Evolutionary conservation across 768 basidiomycete genomes (phyloP).

Genomic region (Lactarius pseudohatsudake): DNA sequence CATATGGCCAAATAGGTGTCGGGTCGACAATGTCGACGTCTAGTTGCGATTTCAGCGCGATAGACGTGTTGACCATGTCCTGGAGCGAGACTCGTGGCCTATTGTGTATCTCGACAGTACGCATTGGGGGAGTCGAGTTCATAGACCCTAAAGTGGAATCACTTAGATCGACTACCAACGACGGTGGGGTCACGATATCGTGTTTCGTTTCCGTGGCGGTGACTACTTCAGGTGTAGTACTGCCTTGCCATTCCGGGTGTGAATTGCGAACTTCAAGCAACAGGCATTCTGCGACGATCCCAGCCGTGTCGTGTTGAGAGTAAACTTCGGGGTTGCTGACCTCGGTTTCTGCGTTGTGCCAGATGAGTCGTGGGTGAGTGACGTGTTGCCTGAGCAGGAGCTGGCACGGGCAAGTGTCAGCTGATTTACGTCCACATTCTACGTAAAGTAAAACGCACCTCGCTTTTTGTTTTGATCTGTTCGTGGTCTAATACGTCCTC

Average conservation of each 20-base stretch:
- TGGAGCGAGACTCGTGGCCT: constrained; percentile 55
- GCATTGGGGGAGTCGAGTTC: constrained; percentile 23
- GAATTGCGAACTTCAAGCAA: constrained; percentile 28
- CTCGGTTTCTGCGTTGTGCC: constrained; percentile 24
- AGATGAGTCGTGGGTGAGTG: constrained; percentile 27
- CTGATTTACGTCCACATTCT: neutral
- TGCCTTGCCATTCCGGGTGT: constrained; percentile 8
- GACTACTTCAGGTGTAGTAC: neutral
- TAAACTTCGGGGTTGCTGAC: constrained; percentile 23
- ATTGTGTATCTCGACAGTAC: constrained; percentile 16
- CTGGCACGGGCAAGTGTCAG: constrained; percentile 12
- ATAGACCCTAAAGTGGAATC: constrained; percentile 9
- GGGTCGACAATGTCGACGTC: constrained; percentile 61
- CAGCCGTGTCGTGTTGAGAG: constrained; percentile 20
- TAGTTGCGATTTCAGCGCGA: constrained; percentile 69
- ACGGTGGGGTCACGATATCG: neutral
- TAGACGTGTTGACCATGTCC: constrained; percentile 71
- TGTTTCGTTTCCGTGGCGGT: neutral
- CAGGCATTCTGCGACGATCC: constrained; percentile 26
- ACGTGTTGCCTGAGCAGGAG: constrained; percentile 27
- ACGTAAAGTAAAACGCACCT: constrained; percentile 45
- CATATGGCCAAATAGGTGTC: constrained; percentile 51
- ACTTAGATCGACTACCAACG: constrained; percentile 15
- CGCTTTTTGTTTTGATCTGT: constrained; percentile 67
- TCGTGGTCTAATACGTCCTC: constrained; percentile 63